Base-by-base conservation (phyloP, 768 basidiomycete species). In the Lactarius sp. region DNA sequence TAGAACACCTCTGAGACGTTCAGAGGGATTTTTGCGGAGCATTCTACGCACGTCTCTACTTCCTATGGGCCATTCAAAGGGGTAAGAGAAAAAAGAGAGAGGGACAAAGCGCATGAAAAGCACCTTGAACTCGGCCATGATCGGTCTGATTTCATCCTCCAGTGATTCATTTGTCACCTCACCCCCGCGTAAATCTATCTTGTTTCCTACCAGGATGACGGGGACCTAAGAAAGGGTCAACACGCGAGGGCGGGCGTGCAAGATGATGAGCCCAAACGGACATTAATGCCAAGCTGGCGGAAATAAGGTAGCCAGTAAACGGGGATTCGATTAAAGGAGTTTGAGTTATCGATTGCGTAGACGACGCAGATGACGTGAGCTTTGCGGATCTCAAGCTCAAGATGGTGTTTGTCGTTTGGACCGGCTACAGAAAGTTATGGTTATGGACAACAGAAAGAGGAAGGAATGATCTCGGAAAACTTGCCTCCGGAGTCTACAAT, bases 61-160 rank as follows among this genome's bases (percentile, higher is more conserved):
- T 98, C 95, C 96, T 98, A 68, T 46, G 62, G 5, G 18, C 4
- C 52, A 49, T 59, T 31, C 47, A 6, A 53, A 53, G 57, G 22
- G 61, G 59, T 50, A 39, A 27, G 41, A 44, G 13, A 27, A 41
- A 36, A 22, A 37, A n/a, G 33, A 37, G 42, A 34, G 34, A 58
- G 50, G 63, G 41, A 58, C 44, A 47, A 52, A 56, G 31, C 36
- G 33, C 16, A 37, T 66, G 56, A 70, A 27, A 27, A 76, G 60
- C 71, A 87, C 94, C 84, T 99, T 99, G 85, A 96, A 99, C 75
- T 98, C 96, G 68, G 89, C 87, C 96, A 98, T 99, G 60, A 99
- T 94, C 36, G 96, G 96, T 60, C 90, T 75, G 67, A 98, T 95
- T 75, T 98, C 96, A 65, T 90, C 93, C 74, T 96, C 94, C 64